These are phyloP conservation scores for Tetragonia tetragonoides DNA, from an alignment of 148 eudicot species.

Conservation along the genomic window DNA sequence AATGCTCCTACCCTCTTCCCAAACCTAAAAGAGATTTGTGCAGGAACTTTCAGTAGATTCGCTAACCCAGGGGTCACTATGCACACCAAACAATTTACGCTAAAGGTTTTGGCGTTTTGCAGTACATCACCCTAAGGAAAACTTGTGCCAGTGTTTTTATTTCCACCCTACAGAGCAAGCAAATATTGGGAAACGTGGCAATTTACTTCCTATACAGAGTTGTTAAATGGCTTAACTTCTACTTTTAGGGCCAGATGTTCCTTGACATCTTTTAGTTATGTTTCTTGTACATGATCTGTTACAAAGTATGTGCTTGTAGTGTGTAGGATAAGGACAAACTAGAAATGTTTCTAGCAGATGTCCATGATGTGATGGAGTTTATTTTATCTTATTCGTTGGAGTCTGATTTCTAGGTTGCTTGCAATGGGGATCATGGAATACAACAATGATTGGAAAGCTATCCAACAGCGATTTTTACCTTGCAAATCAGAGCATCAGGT, in stretches of 20 bases:
- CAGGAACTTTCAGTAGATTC: too few species aligned
- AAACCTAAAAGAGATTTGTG: too few species aligned
- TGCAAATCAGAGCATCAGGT: slow-evolving; percentile 98
- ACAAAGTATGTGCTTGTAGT: background rate
- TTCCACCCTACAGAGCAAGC: too few species aligned
- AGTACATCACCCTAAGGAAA: too few species aligned
- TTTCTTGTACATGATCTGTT: background rate
- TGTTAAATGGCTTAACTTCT: background rate
- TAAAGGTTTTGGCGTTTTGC: too few species aligned
- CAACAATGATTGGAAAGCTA: slow-evolving; percentile 89
- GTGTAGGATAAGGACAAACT: background rate
- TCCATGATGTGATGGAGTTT: background rate
- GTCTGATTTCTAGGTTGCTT: slow-evolving; percentile 55
- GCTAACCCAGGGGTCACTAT: too few species aligned
- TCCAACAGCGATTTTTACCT: slow-evolving; percentile 85
- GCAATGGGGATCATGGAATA: slow-evolving; percentile 90
- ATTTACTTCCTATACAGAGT: background rate
- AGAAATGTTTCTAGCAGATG: background rate
- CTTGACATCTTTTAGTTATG: background rate
- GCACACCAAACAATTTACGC: too few species aligned
- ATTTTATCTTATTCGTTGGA: background rate
- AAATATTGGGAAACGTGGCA: too few species aligned
- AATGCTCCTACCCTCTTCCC: too few species aligned
- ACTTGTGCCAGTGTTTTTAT: too few species aligned
- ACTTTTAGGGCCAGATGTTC: background rate